Evolutionary conservation across 352 stramenopile genomes (phyloP), one percentile per base, ranked within the genome.

Genomic region (Elongisporangium prolatum): DNA sequence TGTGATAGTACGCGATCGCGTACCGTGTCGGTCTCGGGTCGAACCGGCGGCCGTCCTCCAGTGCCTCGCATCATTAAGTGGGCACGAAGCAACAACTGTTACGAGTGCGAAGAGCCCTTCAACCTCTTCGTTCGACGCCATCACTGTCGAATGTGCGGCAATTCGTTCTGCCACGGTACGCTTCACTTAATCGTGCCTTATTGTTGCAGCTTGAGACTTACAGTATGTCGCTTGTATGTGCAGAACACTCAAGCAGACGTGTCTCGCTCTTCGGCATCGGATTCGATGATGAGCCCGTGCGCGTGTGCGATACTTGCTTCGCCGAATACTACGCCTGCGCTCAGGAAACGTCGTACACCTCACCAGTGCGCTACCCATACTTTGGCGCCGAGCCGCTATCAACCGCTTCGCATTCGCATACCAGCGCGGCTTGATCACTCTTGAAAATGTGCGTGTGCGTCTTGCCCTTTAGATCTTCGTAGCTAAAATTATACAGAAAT

Each of bases 301-400:
- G 86, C 22, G 86, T 95, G 60, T 95, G 86, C 48, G 84, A 95
- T 54, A 75, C 80, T n/a, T 95, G 86, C 59, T 95, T 94, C 34
- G 72, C 72, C 21, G 81, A 91, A 51, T 88, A 91, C 54, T 86
- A 88, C 56, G 68, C 73, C 52, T 66, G 64, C 47, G 56, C 72
- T 14, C 64, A 78, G 40, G 60, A 71, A 21, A 59, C 59, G 17
- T 69, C 28, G 5, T 40, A 40, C 28, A 14, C 28, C 28, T 40
- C 28, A 9, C 28, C 28, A 14, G 28, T 9, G 5, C 28, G 28
- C 4, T 40, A 40, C 28, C 28, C 28, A 9, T 40, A 40, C 28
- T 40, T 40, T 40, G 28, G 28, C 28, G 28, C 28, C 28, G 28
- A 40, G 28, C 28, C 28, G 28, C 28, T 40, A 2, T 40, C 28